These are phyloP conservation scores for Takashimella koratensis DNA, from an alignment of 1,284 basidiomycete species.

Conservation along the genomic window DNA sequence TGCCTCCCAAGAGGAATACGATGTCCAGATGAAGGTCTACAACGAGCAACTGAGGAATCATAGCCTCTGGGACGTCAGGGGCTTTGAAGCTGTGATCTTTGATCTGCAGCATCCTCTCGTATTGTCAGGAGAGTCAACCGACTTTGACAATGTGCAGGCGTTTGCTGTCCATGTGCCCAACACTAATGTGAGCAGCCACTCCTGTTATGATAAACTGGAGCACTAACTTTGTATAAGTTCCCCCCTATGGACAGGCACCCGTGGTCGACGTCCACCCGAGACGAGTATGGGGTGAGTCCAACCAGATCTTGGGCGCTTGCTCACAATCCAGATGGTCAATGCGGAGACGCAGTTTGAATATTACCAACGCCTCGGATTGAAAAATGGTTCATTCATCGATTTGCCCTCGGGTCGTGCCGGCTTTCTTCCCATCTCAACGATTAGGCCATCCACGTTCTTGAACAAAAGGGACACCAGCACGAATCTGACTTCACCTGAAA, in stretches of 20 bases:
- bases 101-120: conserved; percentile 8
- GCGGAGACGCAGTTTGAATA: conserved; percentile 25
- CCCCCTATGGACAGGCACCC: no score
- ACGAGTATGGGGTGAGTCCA: no score
- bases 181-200: conserved; percentile 22
- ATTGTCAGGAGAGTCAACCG: neutral
- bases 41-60: conserved; percentile 4
- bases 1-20: no score
- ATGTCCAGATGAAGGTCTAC: no score
- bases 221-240: neutral
- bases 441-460: conserved; percentile 22
- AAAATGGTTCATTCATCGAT: no score
- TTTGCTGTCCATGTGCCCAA: conserved; percentile 24
- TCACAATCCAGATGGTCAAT: conserved; percentile 6
- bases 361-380: conserved; percentile 17
- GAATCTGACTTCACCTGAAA: neutral
- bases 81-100: conserved; percentile 19
- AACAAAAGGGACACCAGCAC: conserved; percentile 3
- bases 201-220: no score
- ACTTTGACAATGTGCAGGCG: conserved; percentile 9
- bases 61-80: conserved; percentile 19
- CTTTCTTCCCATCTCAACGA: conserved; percentile 19
- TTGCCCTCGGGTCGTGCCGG: no score
- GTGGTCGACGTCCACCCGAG: no score
- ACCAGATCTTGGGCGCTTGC: neutral